Evolutionary conservation across 768 basidiomycete genomes (phyloP), one percentile per base, ranked within the genome.

Genomic region (Boletellus sp.): DNA sequence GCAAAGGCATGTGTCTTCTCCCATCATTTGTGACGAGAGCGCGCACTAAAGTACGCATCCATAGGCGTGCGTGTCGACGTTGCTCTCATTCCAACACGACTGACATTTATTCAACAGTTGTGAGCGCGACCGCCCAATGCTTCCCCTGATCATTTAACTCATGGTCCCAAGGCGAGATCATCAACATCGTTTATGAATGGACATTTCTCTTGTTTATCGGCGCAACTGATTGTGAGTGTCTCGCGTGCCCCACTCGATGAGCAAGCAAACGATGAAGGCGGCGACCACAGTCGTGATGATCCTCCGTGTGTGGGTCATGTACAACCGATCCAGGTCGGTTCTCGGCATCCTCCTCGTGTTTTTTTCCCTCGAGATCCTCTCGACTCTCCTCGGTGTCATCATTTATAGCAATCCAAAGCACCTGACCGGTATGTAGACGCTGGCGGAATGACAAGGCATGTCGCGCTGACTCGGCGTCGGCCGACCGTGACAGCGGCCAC

Each of bases 281-380:
- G 23, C 16, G 9, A 26, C n/a, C 19, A 47, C 45, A 42, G 16
- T 36, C 6, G 17, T 36, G 16, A 17, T 36, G 17, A 36, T 16
- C 16, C 35, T 9, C 17, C 16, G 51, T 6, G 41, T 58, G 19
- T 56, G 51, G 45, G 45, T 51, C 7, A 56, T 56, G 43, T 56
- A 53, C 40, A n/a, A 42, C 26, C 54, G 36, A 17, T 56, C 56
- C 3, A 52, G 33, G 39, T 1, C 34, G 15, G 46, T 57, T 22
- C 26, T 55, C 7, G 10, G 19, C 26, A 32, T 16, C 10, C 55
- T 56, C 13, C n/a, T 55, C 1, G 1, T 1, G 2, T 2, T 22
- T 0, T 43, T 40, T 32, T 49, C n/a, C 12, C 1, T 38, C 23
- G 54, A 36, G 26, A 44, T 49, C 1, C 22, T 51, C 23, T 6